These are phyloP conservation scores for Eucalyptus erythrocorys DNA, from an alignment of 345 rosid species.

Conservation along the genomic window DNA sequence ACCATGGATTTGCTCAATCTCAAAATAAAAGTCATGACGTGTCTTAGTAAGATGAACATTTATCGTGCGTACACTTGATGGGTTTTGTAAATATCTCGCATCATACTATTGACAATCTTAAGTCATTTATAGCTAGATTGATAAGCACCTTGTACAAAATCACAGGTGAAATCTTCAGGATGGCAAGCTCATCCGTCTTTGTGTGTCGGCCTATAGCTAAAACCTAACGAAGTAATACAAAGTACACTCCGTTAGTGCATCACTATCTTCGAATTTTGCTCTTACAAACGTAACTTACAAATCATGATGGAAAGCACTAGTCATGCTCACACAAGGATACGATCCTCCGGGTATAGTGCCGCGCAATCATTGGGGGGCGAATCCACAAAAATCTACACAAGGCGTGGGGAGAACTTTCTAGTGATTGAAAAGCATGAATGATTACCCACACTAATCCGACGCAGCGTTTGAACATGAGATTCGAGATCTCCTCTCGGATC, in stretches of 20 bases:
- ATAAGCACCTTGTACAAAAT: neutral
- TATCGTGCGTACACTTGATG: neutral
- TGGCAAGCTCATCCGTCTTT: neutral
- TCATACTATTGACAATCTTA: neutral
- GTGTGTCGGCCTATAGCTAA: neutral
- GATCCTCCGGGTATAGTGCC: neutral
- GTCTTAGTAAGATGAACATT: neutral
- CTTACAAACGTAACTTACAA: neutral
- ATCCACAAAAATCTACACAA: neutral
- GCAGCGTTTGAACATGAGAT: neutral
- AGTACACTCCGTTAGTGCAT: neutral
- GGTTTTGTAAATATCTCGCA: neutral
- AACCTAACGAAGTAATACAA: neutral
- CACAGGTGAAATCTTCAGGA: neutral
- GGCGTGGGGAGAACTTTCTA: neutral
- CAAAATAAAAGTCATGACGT: neutral
- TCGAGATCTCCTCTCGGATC: neutral
- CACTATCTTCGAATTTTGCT: neutral
- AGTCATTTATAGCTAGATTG: neutral
- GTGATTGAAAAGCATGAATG: neutral
- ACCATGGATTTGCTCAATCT: neutral
- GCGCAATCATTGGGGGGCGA: neutral
- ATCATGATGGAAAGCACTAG: neutral
- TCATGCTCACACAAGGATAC: neutral
- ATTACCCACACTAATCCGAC: neutral